Evolutionary conservation across 352 stramenopile species (phyloP), one percentile per base, ranked within the genome.

Genomic region (Aphanomyces astaci): DNA sequence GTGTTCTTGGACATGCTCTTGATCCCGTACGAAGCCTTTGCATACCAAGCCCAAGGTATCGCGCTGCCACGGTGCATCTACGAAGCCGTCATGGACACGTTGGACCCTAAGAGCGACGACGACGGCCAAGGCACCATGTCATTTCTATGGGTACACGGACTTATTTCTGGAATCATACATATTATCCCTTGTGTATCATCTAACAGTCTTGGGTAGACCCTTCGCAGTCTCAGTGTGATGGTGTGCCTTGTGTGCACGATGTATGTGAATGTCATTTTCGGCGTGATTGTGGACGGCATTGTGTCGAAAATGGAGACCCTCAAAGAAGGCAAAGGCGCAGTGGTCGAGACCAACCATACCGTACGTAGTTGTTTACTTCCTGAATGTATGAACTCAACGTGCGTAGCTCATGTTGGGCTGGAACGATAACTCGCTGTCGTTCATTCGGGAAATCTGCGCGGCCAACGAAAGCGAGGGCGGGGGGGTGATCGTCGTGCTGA

Each of bases 391-490:
- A n/a, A n/a, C n/a, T n/a, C n/a, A n/a, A n/a, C n/a, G n/a, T n/a
- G n/a, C n/a, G n/a, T 32, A 90, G 81, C 71, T 96, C 22, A 84
- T 96, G 28, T 76, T 96, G 0, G 86, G 87, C 13, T 96, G 84
- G 82, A 92, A 81, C 4, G 86, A 95, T 68, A 94, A 95, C 33
- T 89, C 81, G 0, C 79, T 96, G 31, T 88, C 85, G 13, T 73
- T 95, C 17, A 91, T 96, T 45, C 78, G 84, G 27, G 86, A 96
- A 65, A 87, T 96, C 19, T 89, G 83, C 51, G 63, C 92, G 5
- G 89, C 89, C 3, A 96, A 96, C 45, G 87, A 87, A 1, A 94
- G 84, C 57, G 86, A 95, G 62, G 85, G 82, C 19, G 89, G 89
- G 0, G 89, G 86, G 3, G 77, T 86, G 1, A 73, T 96, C 19